Conservation (phyloP, 371 early-diverging fungal species). For the Haplosporangium sp. region DNA sequence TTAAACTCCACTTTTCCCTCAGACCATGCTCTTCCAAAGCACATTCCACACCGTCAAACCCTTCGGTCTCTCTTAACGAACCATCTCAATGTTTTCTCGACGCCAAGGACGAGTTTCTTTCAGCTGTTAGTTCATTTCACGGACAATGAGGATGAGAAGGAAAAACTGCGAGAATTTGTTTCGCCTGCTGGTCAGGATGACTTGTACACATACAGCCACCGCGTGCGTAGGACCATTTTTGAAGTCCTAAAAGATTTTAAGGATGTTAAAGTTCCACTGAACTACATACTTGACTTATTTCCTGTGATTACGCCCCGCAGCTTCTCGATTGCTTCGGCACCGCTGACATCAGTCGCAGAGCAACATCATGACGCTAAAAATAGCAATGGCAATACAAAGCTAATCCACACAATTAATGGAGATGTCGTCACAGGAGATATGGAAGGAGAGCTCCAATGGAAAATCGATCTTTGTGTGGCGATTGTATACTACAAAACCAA, state of each 20-base stretch:
- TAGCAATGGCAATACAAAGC: background rate
- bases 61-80: conserved; percentile 77
- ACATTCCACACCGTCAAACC: conserved; percentile 65
- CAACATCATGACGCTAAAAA: conserved; percentile 8
- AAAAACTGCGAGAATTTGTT: conserved; percentile 84
- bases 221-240: conserved; percentile 80
- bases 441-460: conserved; percentile 41
- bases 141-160: conserved; percentile 74
- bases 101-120: conserved; percentile 91
- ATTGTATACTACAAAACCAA: conserved; percentile 89
- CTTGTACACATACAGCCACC: conserved; percentile 84
- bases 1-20: background rate
- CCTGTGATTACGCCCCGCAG: conserved; percentile 81
- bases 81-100: conserved; percentile 85
- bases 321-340: conserved; percentile 86
- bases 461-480: conserved; percentile 83
- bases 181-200: conserved; percentile 90
- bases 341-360: conserved; percentile 32
- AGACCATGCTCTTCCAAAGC: conserved; percentile 61
- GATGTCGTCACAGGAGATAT: conserved; percentile 8
- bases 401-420: conserved; percentile 22
- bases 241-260: conserved; percentile 90
- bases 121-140: conserved; percentile 87
- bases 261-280: conserved; percentile 76
- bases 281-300: conserved; percentile 88